phyloP scores from a whole-genome alignment of 2,329 filamentous ascomycete genomes.

The Fusarium graminum region DNA sequence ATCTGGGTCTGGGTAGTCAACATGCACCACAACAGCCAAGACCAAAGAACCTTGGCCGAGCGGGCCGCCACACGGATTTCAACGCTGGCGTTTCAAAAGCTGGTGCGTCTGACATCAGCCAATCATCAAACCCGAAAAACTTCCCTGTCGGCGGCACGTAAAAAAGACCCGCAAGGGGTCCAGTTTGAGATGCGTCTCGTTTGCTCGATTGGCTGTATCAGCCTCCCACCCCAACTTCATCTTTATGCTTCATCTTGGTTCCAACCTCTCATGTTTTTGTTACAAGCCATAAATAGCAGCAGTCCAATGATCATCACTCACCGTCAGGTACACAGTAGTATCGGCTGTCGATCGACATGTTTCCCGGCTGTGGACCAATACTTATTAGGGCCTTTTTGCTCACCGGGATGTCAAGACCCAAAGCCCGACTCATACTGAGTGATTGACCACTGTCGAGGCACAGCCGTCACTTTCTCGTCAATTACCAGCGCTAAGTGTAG shows the following conservation, averaged over 20 bases:
- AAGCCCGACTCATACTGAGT: constrained; percentile 17
- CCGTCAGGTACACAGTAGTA: constrained; percentile 7
- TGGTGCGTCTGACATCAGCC: constrained; percentile 48
- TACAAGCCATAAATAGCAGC: constrained; percentile 45
- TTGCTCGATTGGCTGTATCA: constrained; percentile 42
- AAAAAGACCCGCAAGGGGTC: constrained; percentile 31
- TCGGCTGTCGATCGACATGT: constrained; percentile 38
- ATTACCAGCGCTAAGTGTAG: constrained; percentile 32
- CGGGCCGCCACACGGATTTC: constrained; percentile 44
- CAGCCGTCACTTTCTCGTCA: constrained; percentile 23
- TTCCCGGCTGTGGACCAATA: constrained; percentile 35
- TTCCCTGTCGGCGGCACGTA: constrained; percentile 49
- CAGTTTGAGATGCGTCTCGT: constrained; percentile 48
- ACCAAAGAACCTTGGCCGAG: constrained; percentile 25
- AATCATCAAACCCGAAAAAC: constrained; percentile 53
- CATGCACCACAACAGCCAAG: constrained; percentile 11
- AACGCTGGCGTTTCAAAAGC: constrained; percentile 51
- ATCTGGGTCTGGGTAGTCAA: not conserved
- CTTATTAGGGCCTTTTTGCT: constrained; percentile 28
- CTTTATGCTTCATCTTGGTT: constrained; percentile 44
- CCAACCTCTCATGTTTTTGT: constrained; percentile 25
- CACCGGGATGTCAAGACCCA: constrained; percentile 12
- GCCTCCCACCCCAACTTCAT: constrained; percentile 38
- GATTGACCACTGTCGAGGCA: constrained; percentile 31
- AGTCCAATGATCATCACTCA: constrained; percentile 18